These are phyloP conservation scores for Circinella minor DNA, from an alignment of 371 early-diverging fungal genomes.

Conservation along the genomic window DNA sequence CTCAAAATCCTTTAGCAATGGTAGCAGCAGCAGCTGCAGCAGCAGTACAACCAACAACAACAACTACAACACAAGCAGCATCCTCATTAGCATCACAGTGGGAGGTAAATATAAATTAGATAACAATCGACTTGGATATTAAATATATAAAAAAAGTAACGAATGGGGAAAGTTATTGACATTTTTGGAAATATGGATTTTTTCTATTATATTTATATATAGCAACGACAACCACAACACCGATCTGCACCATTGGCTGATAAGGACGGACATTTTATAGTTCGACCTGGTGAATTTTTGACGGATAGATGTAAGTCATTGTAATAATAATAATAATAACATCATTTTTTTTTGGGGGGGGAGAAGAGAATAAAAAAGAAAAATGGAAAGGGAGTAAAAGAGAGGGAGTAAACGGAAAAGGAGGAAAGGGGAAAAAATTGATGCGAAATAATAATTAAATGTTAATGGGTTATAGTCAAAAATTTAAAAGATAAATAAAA, in stretches of 20 bases:
- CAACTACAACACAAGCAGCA: not conserved
- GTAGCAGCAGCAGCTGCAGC: constrained; percentile 11
- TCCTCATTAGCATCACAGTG: too few species aligned
- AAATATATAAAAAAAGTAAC: not conserved
- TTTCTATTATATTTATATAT: not conserved
- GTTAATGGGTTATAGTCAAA: too few species aligned
- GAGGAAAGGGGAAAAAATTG: not conserved
- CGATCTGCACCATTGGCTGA: constrained; percentile 71
- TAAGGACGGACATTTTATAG: constrained; percentile 92
- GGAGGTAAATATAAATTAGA: constrained; percentile 2
- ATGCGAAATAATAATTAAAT: not conserved
- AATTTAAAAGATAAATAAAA: too few species aligned
- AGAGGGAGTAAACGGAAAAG: not conserved
- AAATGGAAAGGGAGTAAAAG: not conserved
- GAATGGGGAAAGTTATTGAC: not conserved
- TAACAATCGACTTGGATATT: not conserved
- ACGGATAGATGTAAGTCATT: constrained; percentile 69
- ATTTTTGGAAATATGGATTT: not conserved
- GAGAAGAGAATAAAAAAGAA: not conserved
- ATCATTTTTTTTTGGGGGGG: too few species aligned
- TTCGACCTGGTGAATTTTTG: constrained; percentile 75
- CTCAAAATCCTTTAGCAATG: not conserved
- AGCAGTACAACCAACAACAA: not conserved
- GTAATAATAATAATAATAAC: too few species aligned
- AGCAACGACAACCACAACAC: constrained; percentile 5